Base-by-base conservation (phyloP, 2,329 filamentous ascomycete genomes). In the Claviceps quebecensis region DNA sequence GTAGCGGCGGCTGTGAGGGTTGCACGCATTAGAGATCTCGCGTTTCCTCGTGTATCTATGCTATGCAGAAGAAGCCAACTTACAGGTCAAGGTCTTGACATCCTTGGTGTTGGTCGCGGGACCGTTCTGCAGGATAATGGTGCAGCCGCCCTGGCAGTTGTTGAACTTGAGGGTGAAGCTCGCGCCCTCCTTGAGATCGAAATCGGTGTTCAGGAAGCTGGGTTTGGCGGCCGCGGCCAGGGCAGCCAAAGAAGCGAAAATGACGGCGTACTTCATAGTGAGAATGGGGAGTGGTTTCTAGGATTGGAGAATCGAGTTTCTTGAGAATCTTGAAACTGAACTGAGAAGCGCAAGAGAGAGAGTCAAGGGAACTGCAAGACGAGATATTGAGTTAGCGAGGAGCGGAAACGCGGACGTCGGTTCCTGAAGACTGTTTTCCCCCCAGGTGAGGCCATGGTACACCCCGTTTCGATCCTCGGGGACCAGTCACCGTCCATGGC, bases 201-300 rank as follows among this genome's bases (percentile, higher is more conserved):
- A 67, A 4, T 53, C 34, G 29, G 50, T 54, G 65, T 69, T 69
- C 58, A 58, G 55, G 59, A 69, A 60, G 19, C 47, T 29, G 47
- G 66, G 65, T 56, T 58, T 48, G 45, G 64, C 66, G 49, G 60
- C 36, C 52, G 52, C 63, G 49, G 57, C 52, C 54, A 56, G 55
- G 53, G 58, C 63, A 44, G 65, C 47, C 57, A 63, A 56, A 54
- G 61, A 58, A 49, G 66, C 43, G 50, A 60, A 53, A 57, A 57
- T 60, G 57, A 62, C 34, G 49, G 65, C 61, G 58, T 60, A 65
- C 65, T 68, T 67, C 66, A 69, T 69, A 54, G 58, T 66, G 63
- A 38, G 17, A 29, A 9, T 9, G 8, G 8, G 8, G 8, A 29
- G 29, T 29, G 29, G 29, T 29, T 29, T 29, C 29, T 29, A 8